Evolutionary conservation across 2,329 filamentous ascomycete species (phyloP).

Genomic region (Xylaria sp.): DNA sequence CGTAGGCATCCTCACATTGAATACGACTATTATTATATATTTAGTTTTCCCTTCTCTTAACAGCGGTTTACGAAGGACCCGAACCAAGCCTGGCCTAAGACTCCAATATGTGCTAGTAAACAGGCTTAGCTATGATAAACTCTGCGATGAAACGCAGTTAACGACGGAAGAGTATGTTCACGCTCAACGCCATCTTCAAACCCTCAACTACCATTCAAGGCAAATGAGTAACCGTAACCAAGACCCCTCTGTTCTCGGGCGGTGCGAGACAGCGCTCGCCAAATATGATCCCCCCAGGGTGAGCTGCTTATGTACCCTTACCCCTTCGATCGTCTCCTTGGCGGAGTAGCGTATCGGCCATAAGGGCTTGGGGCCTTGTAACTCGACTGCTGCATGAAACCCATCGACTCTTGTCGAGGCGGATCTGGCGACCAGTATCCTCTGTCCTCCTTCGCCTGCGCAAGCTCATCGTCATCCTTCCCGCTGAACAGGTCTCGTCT

Average conservation of each 20-base stretch:
- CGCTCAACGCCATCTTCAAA: neutral
- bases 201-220: neutral
- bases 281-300: neutral
- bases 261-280: neutral
- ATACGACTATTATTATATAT: neutral
- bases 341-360: neutral
- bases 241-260: too few relatives aligned
- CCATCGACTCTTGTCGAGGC: neutral
- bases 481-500: neutral
- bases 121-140: neutral
- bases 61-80: neutral
- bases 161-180: neutral
- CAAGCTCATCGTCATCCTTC: conserved; percentile 4
- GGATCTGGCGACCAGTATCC: neutral
- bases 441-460: neutral
- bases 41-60: neutral
- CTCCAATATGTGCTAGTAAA: too few relatives aligned
- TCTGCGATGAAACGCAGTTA: neutral
- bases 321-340: neutral
- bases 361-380: neutral
- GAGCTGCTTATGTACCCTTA: neutral
- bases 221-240: neutral
- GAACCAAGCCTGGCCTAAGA: neutral
- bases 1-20: too few relatives aligned
- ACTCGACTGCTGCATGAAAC: neutral